A percentile compares a stretch with the other conserved stretches of the same genome.
Conservation (phyloP, 805 yeast genomes). For the Monosporozyma yasuniensis region DNA sequence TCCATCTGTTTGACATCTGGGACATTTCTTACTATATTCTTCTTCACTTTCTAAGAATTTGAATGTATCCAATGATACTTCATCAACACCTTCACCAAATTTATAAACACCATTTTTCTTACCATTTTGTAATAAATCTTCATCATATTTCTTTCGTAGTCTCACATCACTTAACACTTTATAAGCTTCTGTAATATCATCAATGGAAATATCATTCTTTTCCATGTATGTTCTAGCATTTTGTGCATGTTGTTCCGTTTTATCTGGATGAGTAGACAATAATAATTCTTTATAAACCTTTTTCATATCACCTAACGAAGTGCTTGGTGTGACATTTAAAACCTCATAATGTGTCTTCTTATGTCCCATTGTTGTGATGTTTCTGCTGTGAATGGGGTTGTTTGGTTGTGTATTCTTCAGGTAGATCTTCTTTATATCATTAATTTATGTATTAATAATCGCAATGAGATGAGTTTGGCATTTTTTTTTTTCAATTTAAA, state of each 20-base stretch:
- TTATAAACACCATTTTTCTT: conserved; percentile 30
- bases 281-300: conserved; percentile 56
- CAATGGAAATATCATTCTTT: conserved; percentile 16
- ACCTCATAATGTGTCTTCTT: conserved; percentile 42
- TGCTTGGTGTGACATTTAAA: conserved; percentile 41
- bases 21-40: conserved; percentile 45
- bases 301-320: conserved; percentile 38
- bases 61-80: conserved; percentile 57
- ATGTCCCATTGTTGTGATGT: neutral
- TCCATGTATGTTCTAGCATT: neutral
- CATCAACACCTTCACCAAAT: conserved; percentile 62
- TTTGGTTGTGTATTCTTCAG: neutral
- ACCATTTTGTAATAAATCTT: conserved; percentile 29
- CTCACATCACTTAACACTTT: conserved; percentile 37
- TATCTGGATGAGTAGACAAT: conserved; percentile 74
- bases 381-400: no score
- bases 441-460: neutral
- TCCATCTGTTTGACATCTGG: conserved; percentile 46
- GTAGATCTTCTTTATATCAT: neutral
- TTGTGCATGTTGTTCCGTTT: conserved; percentile 20
- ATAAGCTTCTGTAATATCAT: conserved; percentile 57
- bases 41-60: conserved; percentile 28
- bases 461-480: neutral
- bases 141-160: conserved; percentile 45
- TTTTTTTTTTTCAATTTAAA: neutral